Conservation (phyloP, 768 basidiomycete species). For the Sarcodon sp. region DNA sequence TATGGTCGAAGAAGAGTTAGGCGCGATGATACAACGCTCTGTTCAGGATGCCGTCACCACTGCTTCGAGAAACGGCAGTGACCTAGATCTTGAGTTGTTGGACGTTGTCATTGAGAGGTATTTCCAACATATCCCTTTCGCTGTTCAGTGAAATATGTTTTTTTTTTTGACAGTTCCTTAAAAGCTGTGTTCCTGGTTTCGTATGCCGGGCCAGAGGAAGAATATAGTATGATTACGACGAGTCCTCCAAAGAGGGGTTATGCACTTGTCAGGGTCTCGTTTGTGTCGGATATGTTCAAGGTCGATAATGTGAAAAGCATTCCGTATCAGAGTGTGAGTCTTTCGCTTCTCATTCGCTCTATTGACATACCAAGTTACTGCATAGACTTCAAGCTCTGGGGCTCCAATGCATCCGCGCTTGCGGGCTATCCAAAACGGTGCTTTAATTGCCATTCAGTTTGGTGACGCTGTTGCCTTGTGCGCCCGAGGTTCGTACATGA, state of each 20-base stretch:
- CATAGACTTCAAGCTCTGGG: slow-evolving; percentile 49
- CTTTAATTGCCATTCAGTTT: slow-evolving; percentile 51
- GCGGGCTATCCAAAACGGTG: slow-evolving; percentile 44
- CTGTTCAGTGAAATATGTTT: slow-evolving; percentile 1
- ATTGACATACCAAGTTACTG: not conserved
- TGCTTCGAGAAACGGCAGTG: slow-evolving; percentile 26
- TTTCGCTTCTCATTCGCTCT: not conserved
- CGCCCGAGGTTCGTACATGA: slow-evolving; percentile 35
- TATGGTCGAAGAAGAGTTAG: slow-evolving; percentile 42
- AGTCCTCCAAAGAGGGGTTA: slow-evolving; percentile 47
- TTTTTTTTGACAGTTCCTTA: slow-evolving; percentile 24
- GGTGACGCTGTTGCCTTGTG: slow-evolving; percentile 68
- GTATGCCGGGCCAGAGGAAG: slow-evolving; percentile 44
- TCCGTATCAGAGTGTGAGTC: slow-evolving; percentile 65
- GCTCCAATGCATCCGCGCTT: slow-evolving; percentile 65
- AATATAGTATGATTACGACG: slow-evolving; percentile 24
- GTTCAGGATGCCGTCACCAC: slow-evolving; percentile 28
- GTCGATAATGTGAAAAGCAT: slow-evolving; percentile 41
- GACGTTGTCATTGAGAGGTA: slow-evolving; percentile 56
- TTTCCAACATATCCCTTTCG: slow-evolving; percentile 7
- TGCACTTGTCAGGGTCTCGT: slow-evolving; percentile 41
- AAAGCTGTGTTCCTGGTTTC: slow-evolving; percentile 54
- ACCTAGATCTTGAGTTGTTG: slow-evolving; percentile 60
- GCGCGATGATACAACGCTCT: slow-evolving; percentile 30
- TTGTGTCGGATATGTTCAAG: slow-evolving; percentile 25